Conservation (phyloP, 371 early-diverging fungal genomes). For the Actinomortierella wolfii region DNA sequence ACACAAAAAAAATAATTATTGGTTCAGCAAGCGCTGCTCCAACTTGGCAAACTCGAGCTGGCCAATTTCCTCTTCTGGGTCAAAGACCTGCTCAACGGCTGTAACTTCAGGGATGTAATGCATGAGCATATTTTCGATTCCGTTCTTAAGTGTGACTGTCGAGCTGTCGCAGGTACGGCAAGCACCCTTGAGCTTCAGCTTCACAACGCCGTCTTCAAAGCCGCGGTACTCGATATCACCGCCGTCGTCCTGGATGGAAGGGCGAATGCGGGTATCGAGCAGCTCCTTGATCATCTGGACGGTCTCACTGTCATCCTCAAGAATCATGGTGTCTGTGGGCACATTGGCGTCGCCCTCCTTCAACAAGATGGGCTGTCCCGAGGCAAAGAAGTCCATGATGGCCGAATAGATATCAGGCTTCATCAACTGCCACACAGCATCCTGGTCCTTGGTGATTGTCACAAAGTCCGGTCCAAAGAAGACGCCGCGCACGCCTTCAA, state of each 20-base stretch:
- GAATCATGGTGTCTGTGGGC: conserved; percentile 72
- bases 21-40: conserved; percentile 44
- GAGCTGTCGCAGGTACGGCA: conserved; percentile 94
- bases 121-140: conserved; percentile 98
- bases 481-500: conserved; percentile 88
- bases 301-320: conserved; percentile 84
- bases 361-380: conserved; percentile 75
- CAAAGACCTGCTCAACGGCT: conserved; percentile 85
- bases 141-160: conserved; percentile 92
- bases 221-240: conserved; percentile 96
- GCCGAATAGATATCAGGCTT: conserved; percentile 94
- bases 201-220: conserved; percentile 89
- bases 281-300: conserved; percentile 98
- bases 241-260: conserved; percentile 97
- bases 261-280: conserved; percentile 93
- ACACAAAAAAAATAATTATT: conserved; percentile 9
- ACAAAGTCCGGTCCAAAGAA: conserved; percentile 94
- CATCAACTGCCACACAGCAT: conserved; percentile 90
- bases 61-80: conserved; percentile 39
- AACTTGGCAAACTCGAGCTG: conserved; percentile 45
- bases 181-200: conserved; percentile 91
- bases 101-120: conserved; percentile 98
- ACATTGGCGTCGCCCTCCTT: conserved; percentile 57
- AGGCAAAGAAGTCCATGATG: conserved; percentile 94
- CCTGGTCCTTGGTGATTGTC: conserved; percentile 86